Evolutionary conservation across 2,329 filamentous ascomycete species (phyloP).

Genomic region (Fusarium sp.): DNA sequence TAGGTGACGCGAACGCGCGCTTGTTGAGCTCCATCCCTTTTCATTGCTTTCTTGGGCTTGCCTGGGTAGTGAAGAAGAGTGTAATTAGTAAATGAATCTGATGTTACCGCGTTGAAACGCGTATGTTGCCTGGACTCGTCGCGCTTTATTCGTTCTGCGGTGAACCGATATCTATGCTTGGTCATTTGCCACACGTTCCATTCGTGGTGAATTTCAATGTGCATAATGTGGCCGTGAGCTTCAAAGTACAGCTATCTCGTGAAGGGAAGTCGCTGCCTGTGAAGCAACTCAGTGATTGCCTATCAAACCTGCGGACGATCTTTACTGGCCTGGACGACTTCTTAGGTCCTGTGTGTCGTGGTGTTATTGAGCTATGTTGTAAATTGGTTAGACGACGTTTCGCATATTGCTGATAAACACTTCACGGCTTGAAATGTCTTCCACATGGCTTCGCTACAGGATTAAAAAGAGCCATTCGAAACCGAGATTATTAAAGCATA

Average conservation of each 20-base stretch:
- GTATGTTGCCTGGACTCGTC: too few relatives aligned
- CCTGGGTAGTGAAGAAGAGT: slow-evolving; percentile 49
- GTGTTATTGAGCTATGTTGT: fast-evolving
- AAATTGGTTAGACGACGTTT: fast-evolving
- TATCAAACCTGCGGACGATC: too few relatives aligned
- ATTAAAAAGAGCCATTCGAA: too few relatives aligned
- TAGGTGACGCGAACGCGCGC: slow-evolving; percentile 52
- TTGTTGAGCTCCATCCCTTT: slow-evolving; percentile 43
- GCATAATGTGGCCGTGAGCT: background rate
- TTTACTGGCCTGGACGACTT: too few relatives aligned
- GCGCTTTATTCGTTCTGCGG: too few relatives aligned
- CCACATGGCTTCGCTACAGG: fast-evolving
- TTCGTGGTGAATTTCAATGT: too few relatives aligned
- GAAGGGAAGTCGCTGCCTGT: background rate
- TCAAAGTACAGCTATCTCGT: fast-evolving
- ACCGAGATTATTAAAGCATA: fast-evolving
- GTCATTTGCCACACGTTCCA: too few relatives aligned
- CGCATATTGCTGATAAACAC: background rate
- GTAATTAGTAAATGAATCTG: too few relatives aligned
- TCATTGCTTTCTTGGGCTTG: slow-evolving; percentile 49
- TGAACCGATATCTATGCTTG: fast-evolving
- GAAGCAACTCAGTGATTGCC: fast-evolving
- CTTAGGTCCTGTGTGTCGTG: background rate
- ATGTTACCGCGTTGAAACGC: too few relatives aligned
- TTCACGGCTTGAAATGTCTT: fast-evolving